Percentiles rank a stretch among this genome's conserved stretches.
phyloP scores from a whole-genome alignment of 2,329 filamentous ascomycete species.

The Periconia digitata region DNA sequence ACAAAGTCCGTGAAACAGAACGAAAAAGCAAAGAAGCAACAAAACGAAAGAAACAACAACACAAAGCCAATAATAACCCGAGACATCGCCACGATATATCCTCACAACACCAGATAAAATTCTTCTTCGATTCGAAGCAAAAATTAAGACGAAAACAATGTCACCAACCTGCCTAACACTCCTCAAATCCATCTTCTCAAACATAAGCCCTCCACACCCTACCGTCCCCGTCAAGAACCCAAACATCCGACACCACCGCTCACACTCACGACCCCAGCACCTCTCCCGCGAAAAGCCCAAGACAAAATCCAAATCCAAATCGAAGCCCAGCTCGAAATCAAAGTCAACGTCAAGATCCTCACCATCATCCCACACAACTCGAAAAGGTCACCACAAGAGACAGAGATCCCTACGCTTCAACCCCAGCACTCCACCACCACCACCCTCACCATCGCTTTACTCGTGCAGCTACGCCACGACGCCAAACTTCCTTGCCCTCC shows the following conservation, averaged over 20 bases:
- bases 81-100: not conserved
- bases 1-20: no score
- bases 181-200: not conserved
- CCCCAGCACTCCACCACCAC: not conserved
- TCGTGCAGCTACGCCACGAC: not conserved
- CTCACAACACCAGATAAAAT: not conserved
- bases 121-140: no score
- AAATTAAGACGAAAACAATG: not conserved
- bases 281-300: not conserved
- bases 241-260: no score
- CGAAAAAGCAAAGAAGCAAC: no score
- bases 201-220: no score
- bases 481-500: not conserved
- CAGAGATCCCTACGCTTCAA: not conserved
- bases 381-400: not conserved
- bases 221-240: no score
- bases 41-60: no score
- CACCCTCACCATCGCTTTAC: not conserved
- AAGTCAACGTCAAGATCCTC: no score
- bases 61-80: no score
- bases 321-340: not conserved
- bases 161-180: not conserved
- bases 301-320: not conserved
- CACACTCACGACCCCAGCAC: no score
- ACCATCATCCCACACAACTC: no score